Evolutionary conservation across 805 yeast genomes (phyloP).

Genomic region (Zygosaccharomyces bailii): DNA sequence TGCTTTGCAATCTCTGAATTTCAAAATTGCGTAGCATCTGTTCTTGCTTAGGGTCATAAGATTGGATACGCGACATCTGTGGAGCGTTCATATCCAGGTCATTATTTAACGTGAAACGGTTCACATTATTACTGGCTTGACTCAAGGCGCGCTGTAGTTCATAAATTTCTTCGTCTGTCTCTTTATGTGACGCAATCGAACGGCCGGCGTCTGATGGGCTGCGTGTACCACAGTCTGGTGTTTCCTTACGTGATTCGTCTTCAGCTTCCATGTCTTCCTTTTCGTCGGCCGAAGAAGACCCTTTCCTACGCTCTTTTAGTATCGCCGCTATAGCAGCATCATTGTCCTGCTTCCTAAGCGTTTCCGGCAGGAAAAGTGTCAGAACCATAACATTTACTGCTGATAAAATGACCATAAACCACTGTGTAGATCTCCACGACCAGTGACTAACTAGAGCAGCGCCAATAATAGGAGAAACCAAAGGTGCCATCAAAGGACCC

Average conservation of each 20-base stretch:
- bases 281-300: constrained; percentile 3
- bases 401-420: constrained; percentile 71
- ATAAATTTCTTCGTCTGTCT: constrained; percentile 5
- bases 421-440: constrained; percentile 90
- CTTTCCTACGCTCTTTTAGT: constrained; percentile 39
- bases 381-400: constrained; percentile 51
- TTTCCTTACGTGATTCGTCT: constrained; percentile 11
- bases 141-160: constrained; percentile 22
- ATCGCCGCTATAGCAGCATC: constrained; percentile 47
- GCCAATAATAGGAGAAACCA: constrained; percentile 75
- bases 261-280: neutral
- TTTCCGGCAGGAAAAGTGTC: constrained; percentile 67
- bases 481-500: constrained; percentile 79
- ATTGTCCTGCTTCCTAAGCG: constrained; percentile 56
- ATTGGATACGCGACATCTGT: constrained; percentile 24
- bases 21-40: constrained; percentile 25
- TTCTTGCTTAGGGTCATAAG: constrained; percentile 21
- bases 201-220: constrained; percentile 7
- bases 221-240: constrained; percentile 4
- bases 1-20: constrained; percentile 24
- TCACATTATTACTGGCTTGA: constrained; percentile 20
- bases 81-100: constrained; percentile 27
- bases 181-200: constrained; percentile 3
- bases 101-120: constrained; percentile 20
- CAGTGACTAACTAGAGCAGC: constrained; percentile 67